phyloP scores from a whole-genome alignment of 768 basidiomycete genomes.

The Chalciporus chontae region DNA sequence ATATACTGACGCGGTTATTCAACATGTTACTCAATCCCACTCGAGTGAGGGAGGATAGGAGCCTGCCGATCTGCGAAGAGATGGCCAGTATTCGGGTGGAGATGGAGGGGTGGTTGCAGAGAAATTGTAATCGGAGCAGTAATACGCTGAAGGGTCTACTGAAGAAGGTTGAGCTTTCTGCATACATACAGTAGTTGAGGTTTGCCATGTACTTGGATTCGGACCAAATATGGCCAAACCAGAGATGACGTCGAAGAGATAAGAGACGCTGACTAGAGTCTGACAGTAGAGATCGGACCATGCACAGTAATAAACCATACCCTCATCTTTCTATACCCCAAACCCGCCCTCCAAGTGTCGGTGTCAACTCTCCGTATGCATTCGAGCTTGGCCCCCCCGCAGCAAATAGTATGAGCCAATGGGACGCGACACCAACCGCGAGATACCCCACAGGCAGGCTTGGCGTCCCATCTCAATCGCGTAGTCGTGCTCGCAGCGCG shows the following conservation, averaged over 20 bases:
- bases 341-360: conserved; percentile 29
- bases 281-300: too few relatives aligned
- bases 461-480: conserved; percentile 22
- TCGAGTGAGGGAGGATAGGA: conserved; percentile 49
- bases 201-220: too few relatives aligned
- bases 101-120: conserved; percentile 86
- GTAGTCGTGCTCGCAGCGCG: conserved; percentile 40
- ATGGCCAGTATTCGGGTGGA: conserved; percentile 61
- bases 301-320: conserved; percentile 29
- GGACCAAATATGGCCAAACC: conserved; percentile 18
- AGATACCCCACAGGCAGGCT: conserved; percentile 21
- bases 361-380: conserved; percentile 30
- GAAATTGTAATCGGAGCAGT: conserved; percentile 82
- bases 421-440: conserved; percentile 31
- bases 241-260: conserved; percentile 15
- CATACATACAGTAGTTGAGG: conserved; percentile 28
- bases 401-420: conserved; percentile 28
- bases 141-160: conserved; percentile 76
- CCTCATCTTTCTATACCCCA: conserved; percentile 40
- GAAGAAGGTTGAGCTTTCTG: conserved; percentile 73
- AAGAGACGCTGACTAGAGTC: too few relatives aligned
- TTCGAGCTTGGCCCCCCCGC: conserved; percentile 28
- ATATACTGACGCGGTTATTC: conserved; percentile 82
- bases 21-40: conserved; percentile 83
- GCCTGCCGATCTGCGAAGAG: conserved; percentile 71